Evolutionary conservation across 1,284 basidiomycete genomes (phyloP), one percentile per base, ranked within the genome.

Genomic region (Malassezia sympodialis): DNA sequence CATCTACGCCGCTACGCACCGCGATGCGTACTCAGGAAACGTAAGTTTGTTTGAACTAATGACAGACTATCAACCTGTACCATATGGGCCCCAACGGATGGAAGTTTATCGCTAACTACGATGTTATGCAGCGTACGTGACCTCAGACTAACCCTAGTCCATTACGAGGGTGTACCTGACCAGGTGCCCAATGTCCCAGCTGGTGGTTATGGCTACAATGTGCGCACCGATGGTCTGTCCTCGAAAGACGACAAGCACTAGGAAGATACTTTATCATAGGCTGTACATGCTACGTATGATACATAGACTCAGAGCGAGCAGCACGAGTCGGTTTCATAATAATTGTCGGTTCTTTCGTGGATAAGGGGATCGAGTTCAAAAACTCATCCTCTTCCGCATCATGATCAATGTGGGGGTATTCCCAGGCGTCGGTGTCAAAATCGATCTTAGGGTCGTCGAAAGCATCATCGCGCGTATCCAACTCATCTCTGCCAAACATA

Each of bases 1-100:
- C 65, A 98, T 99, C 75, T 91, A 94, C 65, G 94, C 93, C 41
- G 94, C 94, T 43, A 89, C 90, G 56, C 93, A 98, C 76, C 63
- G 73, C 30, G 94, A 98, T 76, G 94, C 93, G 0, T 98, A 88
- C 80, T 96, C 93, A 4, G 94, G 94, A 51, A 72, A 72, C 66
- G 62, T 66, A 59, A 57, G 67, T 62, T 41, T 31, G 3, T 17
- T 1, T 44, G 35, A 8, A 19, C 26, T 43, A 14, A 43, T 28
- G 39, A 3, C 50, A 68, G 63, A 86, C 88, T 3, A 85, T 88
- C 78, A 98, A 98, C 78, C 80, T 98, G 28, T 98, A 88, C 76
- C 91, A 96, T 65, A 88, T 98, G 68, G 86, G 88, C 74, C 85
- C 94, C 76, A 81, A 88, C 59, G 94, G 93, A 2, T 99, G 72